Base-by-base conservation (phyloP, 805 yeast species). In the Saccharomycopsis olivae region DNA sequence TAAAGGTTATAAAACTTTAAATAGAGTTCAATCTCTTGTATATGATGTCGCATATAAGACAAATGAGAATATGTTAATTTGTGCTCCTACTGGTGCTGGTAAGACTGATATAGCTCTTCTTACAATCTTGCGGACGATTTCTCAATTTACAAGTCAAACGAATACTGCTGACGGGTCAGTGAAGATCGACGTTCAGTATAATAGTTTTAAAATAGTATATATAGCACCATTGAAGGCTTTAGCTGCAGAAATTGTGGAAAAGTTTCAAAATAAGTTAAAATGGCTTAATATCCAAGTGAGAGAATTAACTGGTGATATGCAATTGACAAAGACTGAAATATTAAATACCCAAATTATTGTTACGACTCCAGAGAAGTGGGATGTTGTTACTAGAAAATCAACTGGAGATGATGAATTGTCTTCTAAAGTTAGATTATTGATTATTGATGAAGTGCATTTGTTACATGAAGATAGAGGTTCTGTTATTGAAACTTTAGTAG, bases 71-170 rank as follows among this genome's bases (percentile, higher is more conserved):
- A 84, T 92, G 95, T 64, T 88, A 37, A 86, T 88, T 3, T 88
- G 96, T 73, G 96, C 96, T 0, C 96, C 96, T 1, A 88, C 96
- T 0, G 96, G 96, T 68, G 95, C 96, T 4, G 96, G 96, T 71
- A 88, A 88, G 55, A 88, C 96, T 0, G 96, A 88, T 58, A 89
- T 88, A 20, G 96, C 96, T 0, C 59, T 88, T 43, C 62, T 88
- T 29, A 66, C 96, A 0, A 76, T 88, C 47, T 62, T 88, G 38
- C 89, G 82, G 52, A 73, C 92, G 0, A 78, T 89, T 11, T 73
- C 76, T 27, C 94, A 84, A 53, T 79, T 70, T 55, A 68, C 77
- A 0, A 68, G 73, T 0, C 74, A 73, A 40, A 60, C 68, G 1
- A 59, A 58, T 37, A 62, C 68, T 1, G 70, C 62, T 3, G 75